Evolutionary conservation across 1,284 basidiomycete species (phyloP).

Genomic region (Taiwanofungus camphoratus): DNA sequence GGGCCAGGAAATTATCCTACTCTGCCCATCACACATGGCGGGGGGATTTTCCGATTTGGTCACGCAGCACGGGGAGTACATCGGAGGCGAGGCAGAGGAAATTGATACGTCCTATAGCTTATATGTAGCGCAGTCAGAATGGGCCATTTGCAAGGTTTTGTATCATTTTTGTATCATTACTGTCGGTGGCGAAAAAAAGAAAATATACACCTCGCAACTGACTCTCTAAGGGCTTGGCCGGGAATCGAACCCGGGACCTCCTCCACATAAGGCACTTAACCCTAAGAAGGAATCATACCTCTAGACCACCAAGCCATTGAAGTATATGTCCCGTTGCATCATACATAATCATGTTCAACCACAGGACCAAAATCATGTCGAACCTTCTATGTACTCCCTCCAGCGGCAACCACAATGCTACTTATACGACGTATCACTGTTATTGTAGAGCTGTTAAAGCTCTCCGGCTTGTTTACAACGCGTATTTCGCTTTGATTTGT

Average conservation of each 20-base stretch:
- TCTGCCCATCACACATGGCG: slow-evolving; percentile 8
- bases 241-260: slow-evolving; percentile 3
- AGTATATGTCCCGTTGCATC: no score
- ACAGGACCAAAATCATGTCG: no score
- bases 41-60: slow-evolving; percentile 11
- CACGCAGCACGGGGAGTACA: slow-evolving; percentile 15
- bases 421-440: no score
- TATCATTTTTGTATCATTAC: not conserved
- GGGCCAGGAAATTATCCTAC: slow-evolving; percentile 7
- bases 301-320: slow-evolving; percentile 1
- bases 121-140: not conserved
- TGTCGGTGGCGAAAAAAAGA: not conserved
- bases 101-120: not conserved
- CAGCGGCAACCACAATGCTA: no score
- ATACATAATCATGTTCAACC: no score
- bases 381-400: no score
- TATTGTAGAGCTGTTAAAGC: no score
- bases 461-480: no score
- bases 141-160: not conserved
- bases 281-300: slow-evolving; percentile 4
- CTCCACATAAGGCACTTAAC: not conserved
- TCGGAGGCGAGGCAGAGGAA: not conserved
- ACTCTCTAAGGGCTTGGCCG: not conserved
- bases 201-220: not conserved
- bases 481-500: no score